Conservation (phyloP, 1,284 basidiomycete species). For the Rhodotorula sp. region DNA sequence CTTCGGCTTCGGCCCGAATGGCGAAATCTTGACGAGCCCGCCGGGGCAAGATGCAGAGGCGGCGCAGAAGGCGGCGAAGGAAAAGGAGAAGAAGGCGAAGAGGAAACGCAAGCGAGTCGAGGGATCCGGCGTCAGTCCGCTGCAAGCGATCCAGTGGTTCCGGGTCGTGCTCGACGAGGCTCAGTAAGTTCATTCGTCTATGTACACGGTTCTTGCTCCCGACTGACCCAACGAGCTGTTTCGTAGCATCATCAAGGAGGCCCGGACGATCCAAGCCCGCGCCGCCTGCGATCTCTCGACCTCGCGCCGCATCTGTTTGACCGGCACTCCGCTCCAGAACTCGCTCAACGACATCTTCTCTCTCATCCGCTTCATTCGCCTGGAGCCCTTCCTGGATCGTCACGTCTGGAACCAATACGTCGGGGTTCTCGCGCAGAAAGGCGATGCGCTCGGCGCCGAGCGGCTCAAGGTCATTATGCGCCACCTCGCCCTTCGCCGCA, state of each 20-base stretch:
- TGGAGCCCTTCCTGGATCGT: conserved; percentile 91
- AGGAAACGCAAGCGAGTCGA: conserved; percentile 48
- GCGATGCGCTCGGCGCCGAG: conserved; percentile 83
- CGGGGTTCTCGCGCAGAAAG: conserved; percentile 62
- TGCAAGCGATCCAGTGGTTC: conserved; percentile 97
- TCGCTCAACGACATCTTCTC: conserved; percentile 97
- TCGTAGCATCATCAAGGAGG: conserved; percentile 89
- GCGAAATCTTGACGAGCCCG: conserved; percentile 60
- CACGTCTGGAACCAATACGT: conserved; percentile 89
- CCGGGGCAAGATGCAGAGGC: conserved; percentile 45
- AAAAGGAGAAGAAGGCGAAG: conserved; percentile 48
- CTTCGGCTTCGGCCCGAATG: conserved; percentile 62
- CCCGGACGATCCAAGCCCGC: conserved; percentile 84
- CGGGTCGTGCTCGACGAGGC: conserved; percentile 97
- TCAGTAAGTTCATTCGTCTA: conserved; percentile 64
- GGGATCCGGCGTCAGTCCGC: conserved; percentile 57
- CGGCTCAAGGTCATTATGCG: conserved; percentile 98
- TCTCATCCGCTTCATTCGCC: conserved; percentile 88
- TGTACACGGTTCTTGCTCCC: background rate
- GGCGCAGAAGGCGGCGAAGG: conserved; percentile 51
- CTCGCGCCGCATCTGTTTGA: conserved; percentile 86
- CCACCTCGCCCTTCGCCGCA: conserved; percentile 90
- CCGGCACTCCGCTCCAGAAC: conserved; percentile 98
- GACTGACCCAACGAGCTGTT: background rate
- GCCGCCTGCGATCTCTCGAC: conserved; percentile 93